Conservation (phyloP, 208 protist genomes). For the Novymonas esmeraldas region DNA sequence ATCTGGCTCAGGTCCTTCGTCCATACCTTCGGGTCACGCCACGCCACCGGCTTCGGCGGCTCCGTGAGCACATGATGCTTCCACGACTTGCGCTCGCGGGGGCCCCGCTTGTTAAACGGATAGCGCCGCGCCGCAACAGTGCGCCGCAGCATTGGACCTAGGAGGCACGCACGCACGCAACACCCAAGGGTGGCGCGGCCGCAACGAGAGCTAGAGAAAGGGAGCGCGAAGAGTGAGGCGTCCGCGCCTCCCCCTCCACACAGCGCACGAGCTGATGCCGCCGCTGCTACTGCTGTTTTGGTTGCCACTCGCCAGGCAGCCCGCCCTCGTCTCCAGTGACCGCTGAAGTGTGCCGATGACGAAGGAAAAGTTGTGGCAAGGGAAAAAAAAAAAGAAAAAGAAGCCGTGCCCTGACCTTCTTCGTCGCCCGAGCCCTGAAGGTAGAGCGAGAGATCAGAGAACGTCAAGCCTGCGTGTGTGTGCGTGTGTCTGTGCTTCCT, state of each 20-base stretch:
- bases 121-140: conserved; percentile 66
- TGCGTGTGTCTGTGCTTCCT: conserved; percentile 7
- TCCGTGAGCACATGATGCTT: conserved; percentile 92
- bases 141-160: conserved; percentile 63
- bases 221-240: too few relatives aligned
- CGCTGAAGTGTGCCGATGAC: neutral
- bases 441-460: neutral
- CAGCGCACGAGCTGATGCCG: too few relatives aligned
- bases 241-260: too few relatives aligned
- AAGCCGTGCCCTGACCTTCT: neutral
- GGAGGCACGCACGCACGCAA: neutral
- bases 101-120: conserved; percentile 88
- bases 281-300: neutral
- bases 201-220: too few relatives aligned
- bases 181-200: too few relatives aligned
- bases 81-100: conserved; percentile 90
- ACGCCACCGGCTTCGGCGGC: conserved; percentile 87
- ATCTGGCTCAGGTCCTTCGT: conserved; percentile 86
- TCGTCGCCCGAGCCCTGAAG: neutral
- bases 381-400: too few relatives aligned
- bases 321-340: neutral
- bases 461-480: neutral
- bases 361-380: too few relatives aligned
- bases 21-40: conserved; percentile 94
- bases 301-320: neutral